Evolutionary conservation across 2,329 filamentous ascomycete species (phyloP).

Genomic region (Phialocephala subalpina): DNA sequence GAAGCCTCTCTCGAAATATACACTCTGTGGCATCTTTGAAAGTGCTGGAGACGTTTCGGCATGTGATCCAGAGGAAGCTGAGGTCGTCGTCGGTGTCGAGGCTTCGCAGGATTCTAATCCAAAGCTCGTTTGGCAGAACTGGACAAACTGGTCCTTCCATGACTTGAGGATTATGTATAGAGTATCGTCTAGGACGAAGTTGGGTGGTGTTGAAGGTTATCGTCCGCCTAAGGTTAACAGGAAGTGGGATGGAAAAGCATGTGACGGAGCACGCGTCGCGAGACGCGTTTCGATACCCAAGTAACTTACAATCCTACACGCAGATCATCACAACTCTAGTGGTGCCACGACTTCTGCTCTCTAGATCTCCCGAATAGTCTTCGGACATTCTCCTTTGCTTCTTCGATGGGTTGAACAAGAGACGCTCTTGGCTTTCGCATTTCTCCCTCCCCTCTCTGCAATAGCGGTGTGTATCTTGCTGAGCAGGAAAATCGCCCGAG

Average conservation of each 20-base stretch:
- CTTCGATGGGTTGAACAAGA: neutral
- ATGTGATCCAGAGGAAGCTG: slow-evolving; percentile 27
- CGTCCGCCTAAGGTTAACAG: neutral
- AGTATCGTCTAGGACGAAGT: neutral
- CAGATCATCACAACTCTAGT: neutral
- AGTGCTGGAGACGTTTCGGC: slow-evolving; percentile 26
- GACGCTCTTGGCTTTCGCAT: neutral
- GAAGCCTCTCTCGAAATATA: slow-evolving; percentile 28
- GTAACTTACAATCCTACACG: neutral
- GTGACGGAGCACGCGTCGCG: neutral
- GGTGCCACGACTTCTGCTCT: neutral
- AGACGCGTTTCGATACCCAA: neutral
- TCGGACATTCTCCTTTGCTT: neutral
- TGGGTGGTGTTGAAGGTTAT: neutral
- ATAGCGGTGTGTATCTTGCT: neutral
- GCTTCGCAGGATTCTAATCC: slow-evolving; percentile 28
- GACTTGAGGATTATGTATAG: neutral
- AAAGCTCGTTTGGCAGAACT: slow-evolving; percentile 30
- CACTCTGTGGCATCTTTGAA: slow-evolving; percentile 28
- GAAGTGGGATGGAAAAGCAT: slow-evolving; percentile 2
- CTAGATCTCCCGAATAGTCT: too few species aligned
- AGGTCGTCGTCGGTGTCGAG: slow-evolving; percentile 24
- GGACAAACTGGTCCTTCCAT: slow-evolving; percentile 6
- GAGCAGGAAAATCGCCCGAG: neutral
- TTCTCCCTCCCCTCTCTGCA: neutral